Percentiles rank a stretch among this genome's conserved stretches.
Conservation (phyloP, 2,329 filamentous ascomycete species). For the Ascochyta fabae region DNA sequence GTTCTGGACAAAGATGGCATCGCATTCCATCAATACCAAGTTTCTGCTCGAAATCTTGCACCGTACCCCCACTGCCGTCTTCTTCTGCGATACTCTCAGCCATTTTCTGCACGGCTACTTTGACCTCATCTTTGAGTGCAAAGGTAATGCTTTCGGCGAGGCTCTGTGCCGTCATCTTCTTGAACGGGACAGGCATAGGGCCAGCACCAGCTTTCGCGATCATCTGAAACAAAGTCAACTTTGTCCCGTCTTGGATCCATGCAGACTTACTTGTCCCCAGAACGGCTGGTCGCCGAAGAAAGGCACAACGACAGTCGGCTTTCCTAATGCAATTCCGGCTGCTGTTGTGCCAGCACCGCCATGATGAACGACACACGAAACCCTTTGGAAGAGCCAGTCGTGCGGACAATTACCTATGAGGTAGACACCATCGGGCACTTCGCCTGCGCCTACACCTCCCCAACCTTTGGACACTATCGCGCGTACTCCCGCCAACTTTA, state of each 20-base stretch:
- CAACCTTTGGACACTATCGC: conserved; percentile 64
- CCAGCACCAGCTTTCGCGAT: conserved; percentile 58
- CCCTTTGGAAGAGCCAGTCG: conserved; percentile 65
- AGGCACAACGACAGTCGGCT: conserved; percentile 62
- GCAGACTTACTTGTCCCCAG: conserved; percentile 51
- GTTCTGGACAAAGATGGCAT: conserved; percentile 28
- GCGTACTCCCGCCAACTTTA: conserved; percentile 46
- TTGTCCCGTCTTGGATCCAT: neutral
- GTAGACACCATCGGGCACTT: conserved; percentile 51
- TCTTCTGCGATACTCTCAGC: conserved; percentile 25
- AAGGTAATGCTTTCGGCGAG: conserved; percentile 56
- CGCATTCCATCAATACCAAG: conserved; percentile 24
- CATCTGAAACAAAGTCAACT: conserved; percentile 44
- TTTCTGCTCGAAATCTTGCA: conserved; percentile 20
- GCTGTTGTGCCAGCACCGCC: conserved; percentile 67
- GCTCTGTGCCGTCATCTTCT: conserved; percentile 52
- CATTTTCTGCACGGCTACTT: conserved; percentile 25
- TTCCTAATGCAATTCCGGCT: conserved; percentile 58
- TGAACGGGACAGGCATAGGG: conserved; percentile 56
- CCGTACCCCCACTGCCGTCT: conserved; percentile 21
- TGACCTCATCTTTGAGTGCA: conserved; percentile 51
- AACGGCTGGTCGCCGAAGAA: conserved; percentile 67
- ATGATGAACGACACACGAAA: conserved; percentile 64
- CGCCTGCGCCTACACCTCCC: conserved; percentile 51
- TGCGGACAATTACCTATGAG: conserved; percentile 62